These are phyloP conservation scores for Kluyveromyces nonfermentans DNA, from an alignment of 805 yeast species.

Conservation along the genomic window DNA sequence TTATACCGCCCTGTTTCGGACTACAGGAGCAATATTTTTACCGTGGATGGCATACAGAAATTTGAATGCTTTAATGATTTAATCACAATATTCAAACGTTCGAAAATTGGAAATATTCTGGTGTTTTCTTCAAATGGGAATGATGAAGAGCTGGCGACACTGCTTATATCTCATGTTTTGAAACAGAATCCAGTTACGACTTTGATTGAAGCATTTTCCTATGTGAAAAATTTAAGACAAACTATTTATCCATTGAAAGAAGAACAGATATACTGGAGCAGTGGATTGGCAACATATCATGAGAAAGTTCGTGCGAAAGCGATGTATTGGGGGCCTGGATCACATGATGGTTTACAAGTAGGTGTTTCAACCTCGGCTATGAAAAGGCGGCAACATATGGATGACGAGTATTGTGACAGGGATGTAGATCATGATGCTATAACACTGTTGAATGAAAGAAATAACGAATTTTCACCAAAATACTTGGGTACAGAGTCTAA, in stretches of 20 bases:
- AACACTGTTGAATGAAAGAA: constrained; percentile 1
- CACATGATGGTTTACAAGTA: not conserved
- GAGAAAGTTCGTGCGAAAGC: constrained; percentile 16
- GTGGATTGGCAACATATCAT: constrained; percentile 16
- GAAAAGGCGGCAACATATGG: constrained; percentile 4
- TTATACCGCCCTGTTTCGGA: constrained; percentile 4
- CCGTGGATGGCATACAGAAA: constrained; percentile 12
- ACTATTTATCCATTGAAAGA: constrained; percentile 12
- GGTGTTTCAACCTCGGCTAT: constrained; percentile 1
- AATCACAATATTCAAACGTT: constrained; percentile 17
- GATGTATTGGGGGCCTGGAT: constrained; percentile 11
- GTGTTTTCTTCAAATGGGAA: constrained; percentile 21
- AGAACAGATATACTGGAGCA: constrained; percentile 19
- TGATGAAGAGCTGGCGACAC: constrained; percentile 19
- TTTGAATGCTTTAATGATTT: constrained; percentile 24
- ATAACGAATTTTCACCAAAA: not conserved
- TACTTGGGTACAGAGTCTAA: constrained; percentile 1
- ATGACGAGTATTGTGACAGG: constrained; percentile 2
- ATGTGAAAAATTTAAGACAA: constrained; percentile 21
- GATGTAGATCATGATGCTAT: not conserved
- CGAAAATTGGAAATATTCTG: constrained; percentile 15
- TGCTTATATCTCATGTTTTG: constrained; percentile 20
- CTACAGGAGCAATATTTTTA: constrained; percentile 5
- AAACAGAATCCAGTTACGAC: constrained; percentile 16
- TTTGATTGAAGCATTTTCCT: constrained; percentile 22